Evolutionary conservation across 2,329 filamentous ascomycete genomes (phyloP).

Genomic region (Venturia effusa): DNA sequence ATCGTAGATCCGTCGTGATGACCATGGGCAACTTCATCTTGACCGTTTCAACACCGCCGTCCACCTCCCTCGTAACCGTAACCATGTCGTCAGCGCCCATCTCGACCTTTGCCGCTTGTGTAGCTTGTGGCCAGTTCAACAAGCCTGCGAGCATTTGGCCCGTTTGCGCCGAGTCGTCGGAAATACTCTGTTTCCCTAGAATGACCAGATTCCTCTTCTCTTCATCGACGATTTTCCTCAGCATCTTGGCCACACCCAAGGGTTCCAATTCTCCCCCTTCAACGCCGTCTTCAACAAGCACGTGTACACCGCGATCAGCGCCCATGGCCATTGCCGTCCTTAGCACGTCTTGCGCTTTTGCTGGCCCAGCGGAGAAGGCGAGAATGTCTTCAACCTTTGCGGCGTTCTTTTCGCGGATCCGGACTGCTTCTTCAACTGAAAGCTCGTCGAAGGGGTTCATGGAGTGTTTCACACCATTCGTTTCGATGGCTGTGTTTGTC

Average conservation of each 20-base stretch:
- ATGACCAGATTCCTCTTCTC: constrained; percentile 88
- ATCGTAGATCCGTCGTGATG: constrained; percentile 84
- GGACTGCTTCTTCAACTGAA: constrained; percentile 90
- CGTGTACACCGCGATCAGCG: constrained; percentile 81
- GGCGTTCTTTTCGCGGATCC: constrained; percentile 71
- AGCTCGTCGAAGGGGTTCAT: constrained; percentile 99
- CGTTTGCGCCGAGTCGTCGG: constrained; percentile 91
- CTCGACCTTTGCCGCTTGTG: constrained; percentile 76
- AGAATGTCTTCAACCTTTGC: constrained; percentile 73
- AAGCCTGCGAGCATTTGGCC: constrained; percentile 96
- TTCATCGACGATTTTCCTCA: constrained; percentile 66
- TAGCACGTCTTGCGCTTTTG: constrained; percentile 79
- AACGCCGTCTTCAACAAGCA: constrained; percentile 25
- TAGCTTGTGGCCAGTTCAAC: constrained; percentile 87
- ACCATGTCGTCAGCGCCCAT: constrained; percentile 59
- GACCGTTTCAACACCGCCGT: constrained; percentile 88
- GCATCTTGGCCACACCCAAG: constrained; percentile 79
- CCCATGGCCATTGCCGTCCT: constrained; percentile 99
- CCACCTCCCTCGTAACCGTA: constrained; percentile 81
- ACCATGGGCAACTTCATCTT: constrained; percentile 79
- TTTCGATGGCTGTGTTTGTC: constrained; percentile 77
- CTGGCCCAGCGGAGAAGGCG: constrained; percentile 74
- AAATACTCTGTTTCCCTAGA: constrained; percentile 95
- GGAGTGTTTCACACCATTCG: constrained; percentile 85
- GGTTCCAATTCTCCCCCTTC: constrained; percentile 63